Evolutionary conservation across 257 asterid genomes (phyloP), one percentile per base, ranked within the genome.

Genomic region (Linaria vulgaris): DNA sequence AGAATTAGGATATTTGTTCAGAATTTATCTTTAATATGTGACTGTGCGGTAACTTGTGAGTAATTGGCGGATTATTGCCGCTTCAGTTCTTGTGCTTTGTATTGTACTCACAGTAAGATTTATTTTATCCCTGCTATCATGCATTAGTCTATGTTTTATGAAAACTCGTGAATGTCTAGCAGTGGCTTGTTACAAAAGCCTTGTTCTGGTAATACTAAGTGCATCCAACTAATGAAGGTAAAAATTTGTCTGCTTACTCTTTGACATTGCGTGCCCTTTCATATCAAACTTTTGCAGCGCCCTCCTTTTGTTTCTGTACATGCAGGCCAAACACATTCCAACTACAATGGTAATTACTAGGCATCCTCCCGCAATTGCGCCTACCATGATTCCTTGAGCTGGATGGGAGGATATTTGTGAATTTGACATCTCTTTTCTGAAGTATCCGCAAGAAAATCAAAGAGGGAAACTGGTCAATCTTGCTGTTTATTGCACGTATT

Each of bases 251-350:
- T 46, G 59, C 94, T 76, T 74, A 90, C 97, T 87, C 78, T 83
- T 90, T 55, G 94, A 87, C 81, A 80, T 71, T 0, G 76, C 59
- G 52, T 76, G 82, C 66, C 84, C 86, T 47, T 80, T 82, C 53
- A 46, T 56, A 16, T 74, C 79, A 45, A 67, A 47, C 59, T 78
- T 70, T 12, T 59, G 61, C 61, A 9, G 43, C 12, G 73, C 68
- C 56, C 11, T 69, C 69, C 15, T 45, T 72, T 74, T 83, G 62
- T 73, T 62, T 74, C 56, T 79, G 74, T 74, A 76, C 21, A 71
- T 47, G 70, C 74, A 77, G 71, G 68, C 70, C 59, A 75, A 57
- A 63, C 75, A 74, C 38, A 65, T 59, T 31, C 83, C 85, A 3
- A 67, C 61, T 37, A 76, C 55, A 31, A 67, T 66, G 58, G 64